Evolutionary conservation across 2,329 filamentous ascomycete species (phyloP).

Genomic region (Westerdykella ornata): DNA sequence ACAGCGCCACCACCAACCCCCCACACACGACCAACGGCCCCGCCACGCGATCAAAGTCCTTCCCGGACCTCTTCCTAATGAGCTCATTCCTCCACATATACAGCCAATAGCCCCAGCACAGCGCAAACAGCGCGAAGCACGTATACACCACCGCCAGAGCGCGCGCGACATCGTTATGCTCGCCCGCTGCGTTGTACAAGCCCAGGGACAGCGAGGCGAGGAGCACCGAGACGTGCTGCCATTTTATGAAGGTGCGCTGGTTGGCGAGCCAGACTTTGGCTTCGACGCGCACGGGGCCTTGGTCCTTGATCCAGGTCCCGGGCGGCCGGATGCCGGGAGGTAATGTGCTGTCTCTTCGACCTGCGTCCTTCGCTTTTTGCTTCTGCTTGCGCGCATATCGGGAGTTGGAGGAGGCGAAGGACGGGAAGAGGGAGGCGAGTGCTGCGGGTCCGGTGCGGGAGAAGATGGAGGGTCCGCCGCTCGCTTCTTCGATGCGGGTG

Average conservation of each 20-base stretch:
- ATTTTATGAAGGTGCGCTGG: constrained; percentile 96
- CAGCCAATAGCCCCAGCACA: constrained; percentile 80
- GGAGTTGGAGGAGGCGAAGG: constrained; percentile 75
- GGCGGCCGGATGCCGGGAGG: constrained; percentile 87
- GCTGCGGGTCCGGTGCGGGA: constrained; percentile 46
- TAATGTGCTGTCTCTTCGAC: constrained; percentile 47
- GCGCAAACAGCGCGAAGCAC: constrained; percentile 72
- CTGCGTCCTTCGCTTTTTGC: constrained; percentile 26
- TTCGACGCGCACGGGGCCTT: constrained; percentile 84
- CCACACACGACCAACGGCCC: constrained; percentile 79
- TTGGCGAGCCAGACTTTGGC: constrained; percentile 99
- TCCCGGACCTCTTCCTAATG: constrained; percentile 79
- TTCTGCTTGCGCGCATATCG: constrained; percentile 47
- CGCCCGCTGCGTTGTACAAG: constrained; percentile 80
- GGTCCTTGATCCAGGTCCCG: constrained; percentile 85
- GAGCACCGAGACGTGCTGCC: constrained; percentile 90
- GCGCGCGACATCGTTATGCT: constrained; percentile 65
- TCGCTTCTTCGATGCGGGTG: constrained; percentile 9
- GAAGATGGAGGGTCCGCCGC: constrained; percentile 21
- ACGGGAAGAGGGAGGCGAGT: constrained; percentile 68
- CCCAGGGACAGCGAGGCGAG: constrained; percentile 77
- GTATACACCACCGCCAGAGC: constrained; percentile 79
- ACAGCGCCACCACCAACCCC: constrained; percentile 68
- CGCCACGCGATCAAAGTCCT: constrained; percentile 83
- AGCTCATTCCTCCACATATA: constrained; percentile 68